Evolutionary conservation across 2,329 filamentous ascomycete species (phyloP).

Genomic region (Colletotrichum kahawae): DNA sequence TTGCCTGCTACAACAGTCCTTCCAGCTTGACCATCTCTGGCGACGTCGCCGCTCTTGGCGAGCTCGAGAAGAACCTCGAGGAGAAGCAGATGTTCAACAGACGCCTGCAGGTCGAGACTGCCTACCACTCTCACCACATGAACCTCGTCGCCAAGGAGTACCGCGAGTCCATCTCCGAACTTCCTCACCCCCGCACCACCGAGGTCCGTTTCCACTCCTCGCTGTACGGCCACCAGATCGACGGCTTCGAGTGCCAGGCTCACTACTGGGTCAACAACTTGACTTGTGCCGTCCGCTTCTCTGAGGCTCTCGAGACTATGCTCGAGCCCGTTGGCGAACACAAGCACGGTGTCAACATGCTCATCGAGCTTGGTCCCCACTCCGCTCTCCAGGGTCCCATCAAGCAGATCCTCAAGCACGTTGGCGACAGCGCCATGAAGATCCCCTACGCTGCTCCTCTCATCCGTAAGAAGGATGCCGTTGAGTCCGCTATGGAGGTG

Average conservation of each 20-base stretch:
- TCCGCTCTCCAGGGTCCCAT: conserved; percentile 54
- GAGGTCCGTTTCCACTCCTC: conserved; percentile 52
- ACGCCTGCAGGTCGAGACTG: conserved; percentile 53
- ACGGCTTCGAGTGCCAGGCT: conserved; percentile 32
- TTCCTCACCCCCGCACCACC: conserved; percentile 37
- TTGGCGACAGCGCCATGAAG: conserved; percentile 43
- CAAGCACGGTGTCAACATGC: conserved; percentile 44
- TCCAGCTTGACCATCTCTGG: conserved; percentile 53
- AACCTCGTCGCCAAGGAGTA: conserved; percentile 42
- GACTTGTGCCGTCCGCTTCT: conserved; percentile 47
- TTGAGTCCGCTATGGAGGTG: conserved; percentile 47
- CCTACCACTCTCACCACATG: conserved; percentile 63
- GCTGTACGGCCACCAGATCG: conserved; percentile 43
- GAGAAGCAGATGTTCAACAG: conserved; percentile 47
- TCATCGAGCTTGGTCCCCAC: conserved; percentile 57
- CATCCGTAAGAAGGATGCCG: conserved; percentile 55
- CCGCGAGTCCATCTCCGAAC: conserved; percentile 44
- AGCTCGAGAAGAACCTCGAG: conserved; percentile 37
- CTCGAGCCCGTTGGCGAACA: conserved; percentile 33
- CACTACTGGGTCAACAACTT: conserved; percentile 52
- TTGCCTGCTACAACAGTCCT: conserved; percentile 57
- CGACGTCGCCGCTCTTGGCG: conserved; percentile 25
- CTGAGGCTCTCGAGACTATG: conserved; percentile 45
- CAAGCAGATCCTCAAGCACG: conserved; percentile 53
- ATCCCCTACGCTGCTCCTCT: conserved; percentile 52